Conservation (phyloP, 2,329 filamentous ascomycete genomes). For the Trichophyton equinum region DNA sequence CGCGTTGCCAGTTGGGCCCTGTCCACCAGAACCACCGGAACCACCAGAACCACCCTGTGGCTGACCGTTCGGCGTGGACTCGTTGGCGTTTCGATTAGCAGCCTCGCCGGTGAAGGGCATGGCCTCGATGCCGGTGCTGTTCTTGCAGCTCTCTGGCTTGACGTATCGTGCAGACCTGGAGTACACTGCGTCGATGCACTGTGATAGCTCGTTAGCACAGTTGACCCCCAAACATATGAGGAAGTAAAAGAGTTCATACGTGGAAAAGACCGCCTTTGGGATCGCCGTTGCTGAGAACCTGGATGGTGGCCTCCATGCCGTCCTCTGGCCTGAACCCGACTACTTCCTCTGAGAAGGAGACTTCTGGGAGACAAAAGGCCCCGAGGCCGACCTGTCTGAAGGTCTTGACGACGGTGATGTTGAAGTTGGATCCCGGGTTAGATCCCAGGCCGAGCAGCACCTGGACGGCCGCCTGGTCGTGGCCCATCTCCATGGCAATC, state of each 20-base stretch:
- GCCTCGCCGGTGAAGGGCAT: slow-evolving; percentile 29
- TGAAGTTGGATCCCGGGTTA: slow-evolving; percentile 49
- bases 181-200: slow-evolving; percentile 66
- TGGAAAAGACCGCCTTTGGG: slow-evolving; percentile 54
- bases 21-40: neutral
- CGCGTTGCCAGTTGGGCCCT: slow-evolving; percentile 10
- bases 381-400: slow-evolving; percentile 50
- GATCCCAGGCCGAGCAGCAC: slow-evolving; percentile 43
- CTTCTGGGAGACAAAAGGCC: slow-evolving; percentile 51
- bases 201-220: neutral
- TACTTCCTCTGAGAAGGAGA: slow-evolving; percentile 29
- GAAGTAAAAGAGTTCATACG: slow-evolving; percentile 26
- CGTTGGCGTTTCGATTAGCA: slow-evolving; percentile 34
- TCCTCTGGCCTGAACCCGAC: slow-evolving; percentile 40
- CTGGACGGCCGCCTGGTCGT: slow-evolving; percentile 40
- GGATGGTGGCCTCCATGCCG: slow-evolving; percentile 53
- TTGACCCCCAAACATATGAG: neutral
- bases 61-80: slow-evolving; percentile 25
- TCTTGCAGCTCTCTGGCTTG: slow-evolving; percentile 42
- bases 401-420: slow-evolving; percentile 52
- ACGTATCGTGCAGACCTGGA: slow-evolving; percentile 38
- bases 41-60: slow-evolving; percentile 15
- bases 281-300: slow-evolving; percentile 54
- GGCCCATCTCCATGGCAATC: slow-evolving; percentile 41
- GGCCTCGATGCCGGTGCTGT: slow-evolving; percentile 44